phyloP scores from a whole-genome alignment of 176 grass and related monocot species.

The Bromus sterilis region DNA sequence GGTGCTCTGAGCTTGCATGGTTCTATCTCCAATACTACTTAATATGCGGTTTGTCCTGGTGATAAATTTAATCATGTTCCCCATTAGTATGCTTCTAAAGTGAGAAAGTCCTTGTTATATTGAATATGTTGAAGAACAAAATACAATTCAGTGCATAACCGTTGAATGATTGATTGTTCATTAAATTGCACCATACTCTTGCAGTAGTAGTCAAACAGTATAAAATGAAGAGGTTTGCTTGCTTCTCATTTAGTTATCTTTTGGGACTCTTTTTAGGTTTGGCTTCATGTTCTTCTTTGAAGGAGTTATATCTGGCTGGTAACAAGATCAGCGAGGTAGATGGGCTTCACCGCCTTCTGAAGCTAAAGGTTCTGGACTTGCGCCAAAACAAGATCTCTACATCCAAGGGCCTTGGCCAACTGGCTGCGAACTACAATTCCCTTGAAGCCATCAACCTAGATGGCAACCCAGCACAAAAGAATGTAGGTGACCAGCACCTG shows the following conservation, averaged over 20 bases:
- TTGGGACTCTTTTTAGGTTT: slow-evolving; percentile 44
- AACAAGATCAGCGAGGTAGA: slow-evolving; percentile 98
- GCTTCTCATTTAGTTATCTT: not conserved
- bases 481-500: slow-evolving; percentile 84
- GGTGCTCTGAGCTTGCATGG: not conserved
- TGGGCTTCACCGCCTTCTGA: slow-evolving; percentile 85
- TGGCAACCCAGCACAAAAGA: slow-evolving; percentile 77
- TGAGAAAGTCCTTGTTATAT: not conserved
- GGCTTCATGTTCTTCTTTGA: slow-evolving; percentile 78
- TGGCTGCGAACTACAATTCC: slow-evolving; percentile 80
- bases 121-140: not conserved
- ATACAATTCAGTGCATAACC: not conserved
- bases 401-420: slow-evolving; percentile 68
- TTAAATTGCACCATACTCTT: not conserved
- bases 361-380: slow-evolving; percentile 79
- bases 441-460: slow-evolving; percentile 80
- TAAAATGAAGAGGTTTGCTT: not conserved
- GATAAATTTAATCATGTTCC: not conserved
- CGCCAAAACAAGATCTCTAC: slow-evolving; percentile 71
- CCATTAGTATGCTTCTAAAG: not conserved
- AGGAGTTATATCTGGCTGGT: slow-evolving; percentile 80
- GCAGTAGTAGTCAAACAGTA: not conserved
- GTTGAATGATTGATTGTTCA: not conserved
- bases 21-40: not conserved
- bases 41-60: not conserved